Base-by-base conservation (phyloP, 176 grass and related monocot species). In the Bromus sterilis region DNA sequence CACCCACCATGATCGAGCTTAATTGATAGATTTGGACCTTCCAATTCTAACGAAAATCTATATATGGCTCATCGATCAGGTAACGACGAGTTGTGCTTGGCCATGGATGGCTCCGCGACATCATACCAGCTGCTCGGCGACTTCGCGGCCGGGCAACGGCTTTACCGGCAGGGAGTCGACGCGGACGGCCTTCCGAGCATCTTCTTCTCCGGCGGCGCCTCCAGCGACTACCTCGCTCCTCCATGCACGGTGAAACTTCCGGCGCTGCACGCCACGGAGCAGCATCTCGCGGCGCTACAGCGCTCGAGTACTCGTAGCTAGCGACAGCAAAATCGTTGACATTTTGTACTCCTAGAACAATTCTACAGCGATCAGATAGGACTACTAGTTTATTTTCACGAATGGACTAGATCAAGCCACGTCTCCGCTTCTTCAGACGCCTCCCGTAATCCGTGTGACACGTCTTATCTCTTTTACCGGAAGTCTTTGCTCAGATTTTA, bases 91-190 rank as follows among this genome's bases (percentile, higher is more conserved):
- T 29, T 92, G 0, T 97, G 94, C 59, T 34, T 94, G 6, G 77
- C 89, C 49, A 97, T 97, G 89, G 91, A 92, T 76, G 94, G 94
- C 48, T 94, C 94, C 4, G 59, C 87, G 62, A 92, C 58, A 57
- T 97, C 91, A 39, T 94, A 97, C 87, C 89, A 90, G 48, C 84
- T 97, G 66, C 84, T 97, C 0, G 89, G 94, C 26, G 86, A 92
- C 83, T 97, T 97, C 87, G 94, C 87, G 34, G 87, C 91, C n/a
- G 89, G 91, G 9, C 94, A 94, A 51, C 66, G 56, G 15, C 80
- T 94, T 20, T 94, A 92, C 89, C 71, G 56, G 4, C 65, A 88
- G n/a, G 77, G 71, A 77, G 37, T 65, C 4, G 46, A 58, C 14
- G 66, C 16, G 2, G 68, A 85, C 44, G 89, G 85, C 71, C 51